Evolutionary conservation across 768 basidiomycete genomes (phyloP).

Genomic region (Hericium coralloides): DNA sequence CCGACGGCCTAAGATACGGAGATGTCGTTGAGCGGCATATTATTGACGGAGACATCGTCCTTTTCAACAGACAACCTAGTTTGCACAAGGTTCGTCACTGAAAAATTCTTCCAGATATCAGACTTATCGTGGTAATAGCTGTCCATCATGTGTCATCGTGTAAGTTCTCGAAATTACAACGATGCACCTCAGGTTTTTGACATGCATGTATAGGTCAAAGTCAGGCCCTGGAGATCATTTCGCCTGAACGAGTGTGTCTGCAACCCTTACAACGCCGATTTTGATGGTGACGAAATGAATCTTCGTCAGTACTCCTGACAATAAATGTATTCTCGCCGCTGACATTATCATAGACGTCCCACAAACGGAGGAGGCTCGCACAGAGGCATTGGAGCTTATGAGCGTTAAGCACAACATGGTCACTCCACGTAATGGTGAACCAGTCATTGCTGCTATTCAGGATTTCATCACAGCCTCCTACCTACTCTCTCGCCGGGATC

Average conservation of each 20-base stretch:
- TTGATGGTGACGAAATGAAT: conserved; percentile 99
- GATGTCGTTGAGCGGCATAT: conserved; percentile 95
- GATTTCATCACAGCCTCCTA: conserved; percentile 99
- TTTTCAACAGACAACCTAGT: conserved; percentile 99
- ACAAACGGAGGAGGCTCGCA: conserved; percentile 96
- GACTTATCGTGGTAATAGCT: conserved; percentile 38
- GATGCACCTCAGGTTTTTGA: not conserved
- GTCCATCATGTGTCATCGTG: conserved; percentile 98
- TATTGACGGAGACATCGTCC: conserved; percentile 88
- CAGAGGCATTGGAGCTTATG: conserved; percentile 97
- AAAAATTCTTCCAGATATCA: conserved; percentile 2
- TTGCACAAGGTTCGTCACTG: conserved; percentile 68
- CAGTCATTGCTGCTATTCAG: conserved; percentile 98
- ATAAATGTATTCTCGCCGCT: conserved; percentile 1
- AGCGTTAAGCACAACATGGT: conserved; percentile 94
- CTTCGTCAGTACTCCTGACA: conserved; percentile 53
- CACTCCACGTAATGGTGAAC: conserved; percentile 96
- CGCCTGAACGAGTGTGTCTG: conserved; percentile 98
- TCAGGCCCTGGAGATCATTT: conserved; percentile 96
- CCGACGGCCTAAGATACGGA: conserved; percentile 75
- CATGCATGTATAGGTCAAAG: conserved; percentile 50
- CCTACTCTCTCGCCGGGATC: conserved; percentile 87
- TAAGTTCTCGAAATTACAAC: conserved; percentile 23
- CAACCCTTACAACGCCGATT: conserved; percentile 98
- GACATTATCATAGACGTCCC: conserved; percentile 66